phyloP scores from a whole-genome alignment of 371 early-diverging fungal genomes.

The Mucor saturninus region DNA sequence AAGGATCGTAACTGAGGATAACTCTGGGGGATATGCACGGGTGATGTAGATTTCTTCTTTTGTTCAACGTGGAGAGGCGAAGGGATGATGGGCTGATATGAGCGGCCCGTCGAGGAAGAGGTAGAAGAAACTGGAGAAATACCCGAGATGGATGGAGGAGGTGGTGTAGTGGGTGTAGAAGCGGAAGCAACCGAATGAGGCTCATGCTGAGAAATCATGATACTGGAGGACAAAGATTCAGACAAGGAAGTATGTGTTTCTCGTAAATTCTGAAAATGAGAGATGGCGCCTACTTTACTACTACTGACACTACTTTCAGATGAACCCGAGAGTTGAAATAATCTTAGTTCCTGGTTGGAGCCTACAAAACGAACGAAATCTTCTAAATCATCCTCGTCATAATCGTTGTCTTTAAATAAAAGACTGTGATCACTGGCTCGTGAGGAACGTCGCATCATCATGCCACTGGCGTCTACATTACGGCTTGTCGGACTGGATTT shows the following conservation, averaged over 20 bases:
- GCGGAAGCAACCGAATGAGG: neutral
- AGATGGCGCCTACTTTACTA: slow-evolving; percentile 28
- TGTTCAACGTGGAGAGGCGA: slow-evolving; percentile 29
- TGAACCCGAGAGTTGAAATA: slow-evolving; percentile 34
- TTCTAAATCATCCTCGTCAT: slow-evolving; percentile 49
- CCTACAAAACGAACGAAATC: slow-evolving; percentile 70
- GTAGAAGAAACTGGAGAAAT: slow-evolving; percentile 28
- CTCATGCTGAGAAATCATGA: slow-evolving; percentile 3
- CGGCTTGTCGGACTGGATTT: slow-evolving; percentile 27
- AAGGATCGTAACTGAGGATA: slow-evolving; percentile 21
- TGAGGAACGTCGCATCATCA: slow-evolving; percentile 36
- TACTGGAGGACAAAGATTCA: slow-evolving; percentile 29
- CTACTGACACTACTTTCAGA: neutral
- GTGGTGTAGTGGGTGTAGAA: neutral
- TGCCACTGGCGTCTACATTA: slow-evolving; percentile 7
- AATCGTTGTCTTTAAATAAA: slow-evolving; percentile 13
- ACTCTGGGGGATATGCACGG: slow-evolving; percentile 34
- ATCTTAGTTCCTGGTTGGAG: slow-evolving; percentile 52
- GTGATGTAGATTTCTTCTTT: slow-evolving; percentile 15
- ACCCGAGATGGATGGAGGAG: neutral
- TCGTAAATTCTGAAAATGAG: slow-evolving; percentile 40
- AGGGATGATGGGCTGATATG: slow-evolving; percentile 33
- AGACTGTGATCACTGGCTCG: slow-evolving; percentile 41
- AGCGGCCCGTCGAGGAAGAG: slow-evolving; percentile 28
- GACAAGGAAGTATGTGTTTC: slow-evolving; percentile 39